Conservation (phyloP, 2,329 filamentous ascomycete species). For the Pleoardoris graminearum region DNA sequence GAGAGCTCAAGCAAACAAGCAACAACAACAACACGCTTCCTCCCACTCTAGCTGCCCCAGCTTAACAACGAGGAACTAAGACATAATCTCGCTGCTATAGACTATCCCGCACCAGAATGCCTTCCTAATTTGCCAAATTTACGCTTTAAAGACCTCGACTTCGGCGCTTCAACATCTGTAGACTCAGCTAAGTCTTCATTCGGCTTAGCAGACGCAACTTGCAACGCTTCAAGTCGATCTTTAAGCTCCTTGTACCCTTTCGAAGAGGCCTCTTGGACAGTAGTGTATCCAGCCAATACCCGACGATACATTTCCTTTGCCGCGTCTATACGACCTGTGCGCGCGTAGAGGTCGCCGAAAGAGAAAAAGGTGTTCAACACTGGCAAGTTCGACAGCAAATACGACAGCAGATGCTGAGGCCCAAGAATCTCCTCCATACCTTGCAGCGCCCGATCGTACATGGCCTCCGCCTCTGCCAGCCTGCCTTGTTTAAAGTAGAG, state of each 20-base stretch:
- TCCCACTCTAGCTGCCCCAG: too few relatives aligned
- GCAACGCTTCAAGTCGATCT: constrained; percentile 15
- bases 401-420: constrained; percentile 19
- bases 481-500: constrained; percentile 14
- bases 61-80: too few relatives aligned
- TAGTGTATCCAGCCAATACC: constrained; percentile 18
- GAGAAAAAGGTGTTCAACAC: constrained; percentile 28
- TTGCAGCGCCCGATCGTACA: constrained; percentile 21
- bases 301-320: constrained; percentile 31
- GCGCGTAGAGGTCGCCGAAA: constrained; percentile 30
- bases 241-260: constrained; percentile 11
- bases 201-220: constrained; percentile 12
- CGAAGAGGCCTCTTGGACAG: constrained; percentile 17
- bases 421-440: constrained; percentile 12
- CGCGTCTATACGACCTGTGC: constrained; percentile 21
- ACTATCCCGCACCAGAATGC: too few relatives aligned
- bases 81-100: too few relatives aligned
- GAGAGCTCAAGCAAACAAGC: too few relatives aligned
- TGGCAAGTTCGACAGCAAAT: constrained; percentile 31
- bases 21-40: too few relatives aligned
- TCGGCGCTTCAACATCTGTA: constrained; percentile 9
- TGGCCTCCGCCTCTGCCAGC: constrained; percentile 9
- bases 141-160: constrained; percentile 8
- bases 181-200: constrained; percentile 10
- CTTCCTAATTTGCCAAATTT: constrained; percentile 8